These are phyloP conservation scores for Myrica gale DNA, from an alignment of 306 rosid genomes.

Conservation along the genomic window DNA sequence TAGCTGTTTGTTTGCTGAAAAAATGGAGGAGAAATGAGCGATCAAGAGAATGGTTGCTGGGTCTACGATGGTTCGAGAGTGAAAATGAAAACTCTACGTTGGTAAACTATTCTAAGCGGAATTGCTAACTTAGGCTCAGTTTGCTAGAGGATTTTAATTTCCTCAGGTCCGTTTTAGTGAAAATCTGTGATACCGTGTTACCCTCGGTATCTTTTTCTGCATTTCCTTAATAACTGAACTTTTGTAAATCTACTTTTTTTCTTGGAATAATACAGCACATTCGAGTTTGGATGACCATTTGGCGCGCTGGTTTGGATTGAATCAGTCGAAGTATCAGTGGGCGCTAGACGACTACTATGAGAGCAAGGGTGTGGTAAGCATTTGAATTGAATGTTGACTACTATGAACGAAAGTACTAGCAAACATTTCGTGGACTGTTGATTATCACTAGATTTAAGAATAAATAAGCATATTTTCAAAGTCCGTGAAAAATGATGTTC, in stretches of 20 bases:
- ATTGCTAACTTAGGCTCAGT: too few species aligned
- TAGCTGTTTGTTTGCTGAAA: neutral
- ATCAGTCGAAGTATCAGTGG: slow-evolving; percentile 98
- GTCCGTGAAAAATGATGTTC: neutral
- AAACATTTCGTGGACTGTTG: neutral
- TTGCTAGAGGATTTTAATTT: too few species aligned
- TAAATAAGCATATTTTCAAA: neutral
- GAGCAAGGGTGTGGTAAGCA: slow-evolving; percentile 85
- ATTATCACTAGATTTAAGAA: neutral
- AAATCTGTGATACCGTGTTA: neutral
- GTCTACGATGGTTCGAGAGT: neutral
- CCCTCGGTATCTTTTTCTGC: neutral
- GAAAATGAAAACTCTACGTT: neutral
- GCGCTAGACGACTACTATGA: slow-evolving; percentile 94
- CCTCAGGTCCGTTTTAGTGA: neutral
- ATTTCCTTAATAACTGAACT: slow-evolving; percentile 8
- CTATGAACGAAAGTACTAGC: neutral
- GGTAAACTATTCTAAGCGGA: too few species aligned
- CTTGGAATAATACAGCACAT: slow-evolving; percentile 57
- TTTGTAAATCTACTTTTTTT: neutral
- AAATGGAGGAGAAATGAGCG: neutral
- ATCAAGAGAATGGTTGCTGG: neutral
- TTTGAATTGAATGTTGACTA: slow-evolving; percentile 19
- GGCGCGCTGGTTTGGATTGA: slow-evolving; percentile 98
- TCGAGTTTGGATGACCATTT: slow-evolving; percentile 93